Percentiles rank a stretch among this genome's conserved stretches.
Conservation (phyloP, 768 basidiomycete genomes). For the Xerocomus potaroensis region DNA sequence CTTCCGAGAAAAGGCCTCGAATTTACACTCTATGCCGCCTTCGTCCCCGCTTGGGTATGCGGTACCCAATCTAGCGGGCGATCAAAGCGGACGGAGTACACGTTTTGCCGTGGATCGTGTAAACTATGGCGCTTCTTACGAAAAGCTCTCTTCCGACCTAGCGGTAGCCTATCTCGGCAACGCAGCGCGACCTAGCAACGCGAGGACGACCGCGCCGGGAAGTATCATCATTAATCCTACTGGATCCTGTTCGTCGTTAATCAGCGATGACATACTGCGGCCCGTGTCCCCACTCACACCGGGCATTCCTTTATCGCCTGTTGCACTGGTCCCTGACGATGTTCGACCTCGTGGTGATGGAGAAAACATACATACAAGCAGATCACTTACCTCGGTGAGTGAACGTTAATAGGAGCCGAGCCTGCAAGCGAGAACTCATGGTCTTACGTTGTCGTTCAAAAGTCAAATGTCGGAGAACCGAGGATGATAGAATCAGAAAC, state of each 20-base stretch:
- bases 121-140: conserved; percentile 6
- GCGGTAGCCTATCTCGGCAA: conserved; percentile 6
- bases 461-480: conserved; percentile 5
- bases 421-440: conserved; percentile 3
- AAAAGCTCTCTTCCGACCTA: conserved; percentile 10
- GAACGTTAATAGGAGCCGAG: not conserved
- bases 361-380: conserved; percentile 4
- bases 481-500: not conserved
- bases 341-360: conserved; percentile 16
- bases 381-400: conserved; percentile 17
- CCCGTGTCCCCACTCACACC: conserved; percentile 20
- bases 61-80: conserved; percentile 7
- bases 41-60: conserved; percentile 1
- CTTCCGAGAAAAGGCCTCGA: conserved; percentile 5
- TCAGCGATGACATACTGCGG: conserved; percentile 13
- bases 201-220: not conserved
- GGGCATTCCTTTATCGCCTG: conserved; percentile 29
- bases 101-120: conserved; percentile 9
- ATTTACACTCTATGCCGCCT: not conserved
- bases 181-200: conserved; percentile 9
- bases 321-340: conserved; percentile 4
- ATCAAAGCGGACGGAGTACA: conserved; percentile 16
- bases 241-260: conserved; percentile 5
- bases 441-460: conserved; percentile 1
- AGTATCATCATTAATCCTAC: not conserved